Base-by-base conservation (phyloP, 192 early-diverging fungal species). In the Backusella mclennaniae region DNA sequence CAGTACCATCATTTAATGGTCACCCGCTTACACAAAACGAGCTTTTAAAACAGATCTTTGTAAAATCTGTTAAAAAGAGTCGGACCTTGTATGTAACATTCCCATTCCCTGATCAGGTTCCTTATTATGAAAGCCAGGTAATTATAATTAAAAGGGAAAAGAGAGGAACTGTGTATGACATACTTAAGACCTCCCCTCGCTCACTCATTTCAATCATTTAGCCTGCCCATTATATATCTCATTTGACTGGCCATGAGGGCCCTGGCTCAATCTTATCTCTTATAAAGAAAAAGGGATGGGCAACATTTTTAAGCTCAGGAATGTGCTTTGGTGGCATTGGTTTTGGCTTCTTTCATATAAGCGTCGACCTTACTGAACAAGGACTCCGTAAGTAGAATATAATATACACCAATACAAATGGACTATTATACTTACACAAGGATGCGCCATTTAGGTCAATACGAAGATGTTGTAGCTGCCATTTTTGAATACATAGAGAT, bases 401-500 rank as follows among this genome's bases (percentile, higher is more conserved):
- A 76, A 81, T 12, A 67, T 90, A 9, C 92, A 41, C 1, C 91
- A 80, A 85, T 88, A 74, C 92, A 90, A 41, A 15, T 3, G 85
- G 46, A 84, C 93, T 84, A 71, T 94, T 23, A 9, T 66, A 59
- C 39, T 70, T 9, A 74, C 41, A 67, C 29, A 35, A 0, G 3
- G 21, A 73, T 78, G 33, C 33, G 84, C 67, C 92, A 90, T 89
- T 87, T 92, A 81, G 92, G 84, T 67, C 83, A 91, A 71, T 92
- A 96, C 81, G 83, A 84, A 56, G 70, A 82, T 73, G 92, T 98
- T 1, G 84, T 97, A 33, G 79, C 85, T 1, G 84, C 90, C n/a
- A 79, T 98, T 8, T 99, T 98, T 83, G 90, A 95, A 77, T 99
- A 95, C 78, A 93, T 98, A 76, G 82, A 90, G 41, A 92, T 99